phyloP scores from a whole-genome alignment of 1,284 basidiomycete genomes.

The Tremellales sp. region DNA sequence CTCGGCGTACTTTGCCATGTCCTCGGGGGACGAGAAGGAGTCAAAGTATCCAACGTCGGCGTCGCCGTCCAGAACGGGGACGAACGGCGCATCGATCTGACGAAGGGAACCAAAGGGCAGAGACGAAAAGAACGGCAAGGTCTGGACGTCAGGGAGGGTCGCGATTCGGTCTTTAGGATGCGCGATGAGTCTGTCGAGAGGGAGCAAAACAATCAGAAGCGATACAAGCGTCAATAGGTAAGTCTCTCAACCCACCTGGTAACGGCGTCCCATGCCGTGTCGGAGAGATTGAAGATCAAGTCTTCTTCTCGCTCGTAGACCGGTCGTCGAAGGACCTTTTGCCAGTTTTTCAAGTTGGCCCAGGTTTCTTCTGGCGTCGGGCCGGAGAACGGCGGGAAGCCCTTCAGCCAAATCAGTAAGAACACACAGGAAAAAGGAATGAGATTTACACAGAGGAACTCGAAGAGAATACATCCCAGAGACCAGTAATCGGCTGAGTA shows the following conservation, averaged over 20 bases:
- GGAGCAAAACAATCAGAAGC: background rate
- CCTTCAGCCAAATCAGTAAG: constrained; percentile 39
- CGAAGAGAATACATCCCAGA: constrained; percentile 95
- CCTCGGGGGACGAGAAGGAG: constrained; percentile 85
- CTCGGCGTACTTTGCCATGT: constrained; percentile 98
- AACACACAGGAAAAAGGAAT: constrained; percentile 21
- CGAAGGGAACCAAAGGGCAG: constrained; percentile 77
- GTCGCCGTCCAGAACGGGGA: constrained; percentile 91
- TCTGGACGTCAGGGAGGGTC: constrained; percentile 67
- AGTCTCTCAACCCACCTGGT: constrained; percentile 63
- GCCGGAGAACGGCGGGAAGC: constrained; percentile 97
- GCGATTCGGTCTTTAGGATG: constrained; percentile 76
- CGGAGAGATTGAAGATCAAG: constrained; percentile 92
- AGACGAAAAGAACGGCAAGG: constrained; percentile 79
- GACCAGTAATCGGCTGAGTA: constrained; percentile 99
- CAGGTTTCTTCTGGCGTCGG: constrained; percentile 96
- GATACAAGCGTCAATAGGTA: background rate
- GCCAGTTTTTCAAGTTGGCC: constrained; percentile 99
- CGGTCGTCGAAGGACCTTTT: constrained; percentile 80
- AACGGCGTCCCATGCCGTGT: constrained; percentile 94
- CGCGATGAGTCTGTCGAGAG: constrained; percentile 58
- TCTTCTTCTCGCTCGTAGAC: constrained; percentile 96
- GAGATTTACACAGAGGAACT: constrained; percentile 65
- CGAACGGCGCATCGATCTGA: constrained; percentile 79
- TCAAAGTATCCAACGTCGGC: constrained; percentile 98